A percentile compares a stretch with the other conserved stretches of the same genome.
Conservation (phyloP, 495 filamentous ascomycete genomes). For the Hypoxylon perforatum region DNA sequence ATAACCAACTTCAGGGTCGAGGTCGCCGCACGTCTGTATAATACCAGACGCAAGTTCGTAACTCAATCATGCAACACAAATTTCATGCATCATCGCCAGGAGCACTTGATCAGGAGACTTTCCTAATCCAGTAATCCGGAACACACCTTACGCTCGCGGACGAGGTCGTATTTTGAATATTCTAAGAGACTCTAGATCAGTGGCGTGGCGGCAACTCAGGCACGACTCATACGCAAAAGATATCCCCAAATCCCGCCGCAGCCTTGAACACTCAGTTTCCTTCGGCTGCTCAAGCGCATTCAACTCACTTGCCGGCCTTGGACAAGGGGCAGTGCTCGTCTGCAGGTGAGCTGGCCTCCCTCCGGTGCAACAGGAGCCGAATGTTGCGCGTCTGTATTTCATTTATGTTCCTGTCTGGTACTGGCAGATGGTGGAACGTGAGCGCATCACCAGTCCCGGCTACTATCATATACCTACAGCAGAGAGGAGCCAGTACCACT, state of each 20-base stretch:
- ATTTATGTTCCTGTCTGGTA: slow-evolving; percentile 6
- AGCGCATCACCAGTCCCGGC: slow-evolving; percentile 19
- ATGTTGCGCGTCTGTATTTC: slow-evolving; percentile 26
- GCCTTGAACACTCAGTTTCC: slow-evolving; percentile 3
- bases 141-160: slow-evolving; percentile 22
- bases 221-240: not conserved
- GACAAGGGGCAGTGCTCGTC: slow-evolving; percentile 29
- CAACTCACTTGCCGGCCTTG: slow-evolving; percentile 31
- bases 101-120: slow-evolving; percentile 13
- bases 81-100: slow-evolving; percentile 17
- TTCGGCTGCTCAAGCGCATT: slow-evolving; percentile 13
- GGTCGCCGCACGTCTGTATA: slow-evolving; percentile 25
- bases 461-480: slow-evolving; percentile 31
- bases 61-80: slow-evolving; percentile 18
- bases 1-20: slow-evolving; percentile 6
- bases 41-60: slow-evolving; percentile 20
- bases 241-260: slow-evolving; percentile 21
- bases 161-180: slow-evolving; percentile 14
- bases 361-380: slow-evolving; percentile 30
- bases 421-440: slow-evolving; percentile 23
- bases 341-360: slow-evolving; percentile 24
- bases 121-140: slow-evolving; percentile 30
- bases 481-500: slow-evolving; percentile 13
- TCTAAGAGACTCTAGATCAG: not conserved
- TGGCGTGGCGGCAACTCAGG: not conserved